A percentile compares a stretch with the other conserved stretches of the same genome.
Conservation (phyloP, 179 eudicot species). For the Gypsophila paniculata region DNA sequence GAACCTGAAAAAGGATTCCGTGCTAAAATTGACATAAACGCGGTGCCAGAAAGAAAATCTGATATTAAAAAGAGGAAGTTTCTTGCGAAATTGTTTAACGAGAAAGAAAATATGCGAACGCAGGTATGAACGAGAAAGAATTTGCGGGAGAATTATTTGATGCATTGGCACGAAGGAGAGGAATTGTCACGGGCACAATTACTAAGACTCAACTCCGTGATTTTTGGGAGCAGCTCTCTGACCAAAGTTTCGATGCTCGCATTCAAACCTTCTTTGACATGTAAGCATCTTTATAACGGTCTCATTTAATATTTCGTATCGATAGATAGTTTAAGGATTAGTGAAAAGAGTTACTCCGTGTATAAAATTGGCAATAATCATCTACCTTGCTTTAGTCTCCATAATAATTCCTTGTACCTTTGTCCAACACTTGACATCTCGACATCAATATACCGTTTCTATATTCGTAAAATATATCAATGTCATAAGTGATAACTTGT, state of each 20-base stretch:
- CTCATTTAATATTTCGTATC: not conserved
- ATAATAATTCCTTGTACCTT: too few relatives aligned
- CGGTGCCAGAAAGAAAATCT: not conserved
- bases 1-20: too few relatives aligned
- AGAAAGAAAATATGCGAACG: not conserved
- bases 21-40: too few relatives aligned
- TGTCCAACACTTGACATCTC: too few relatives aligned
- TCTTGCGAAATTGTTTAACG: too few relatives aligned
- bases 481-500: constrained; percentile 1
- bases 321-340: too few relatives aligned
- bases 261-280: constrained; percentile 94
- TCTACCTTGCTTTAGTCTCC: too few relatives aligned
- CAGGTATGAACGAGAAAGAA: constrained; percentile 95
- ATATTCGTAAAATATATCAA: too few relatives aligned
- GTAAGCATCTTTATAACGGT: constrained; percentile 31
- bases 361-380: too few relatives aligned
- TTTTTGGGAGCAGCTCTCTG: constrained; percentile 90
- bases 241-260: constrained; percentile 86
- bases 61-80: too few relatives aligned
- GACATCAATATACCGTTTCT: too few relatives aligned
- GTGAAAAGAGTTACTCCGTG: too few relatives aligned
- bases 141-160: constrained; percentile 86
- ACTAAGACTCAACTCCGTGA: constrained; percentile 65
- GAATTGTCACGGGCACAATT: constrained; percentile 49
- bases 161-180: constrained; percentile 68